These are phyloP conservation scores for Hypocreales sp. DNA, from an alignment of 2,329 filamentous ascomycete genomes.

Conservation along the genomic window DNA sequence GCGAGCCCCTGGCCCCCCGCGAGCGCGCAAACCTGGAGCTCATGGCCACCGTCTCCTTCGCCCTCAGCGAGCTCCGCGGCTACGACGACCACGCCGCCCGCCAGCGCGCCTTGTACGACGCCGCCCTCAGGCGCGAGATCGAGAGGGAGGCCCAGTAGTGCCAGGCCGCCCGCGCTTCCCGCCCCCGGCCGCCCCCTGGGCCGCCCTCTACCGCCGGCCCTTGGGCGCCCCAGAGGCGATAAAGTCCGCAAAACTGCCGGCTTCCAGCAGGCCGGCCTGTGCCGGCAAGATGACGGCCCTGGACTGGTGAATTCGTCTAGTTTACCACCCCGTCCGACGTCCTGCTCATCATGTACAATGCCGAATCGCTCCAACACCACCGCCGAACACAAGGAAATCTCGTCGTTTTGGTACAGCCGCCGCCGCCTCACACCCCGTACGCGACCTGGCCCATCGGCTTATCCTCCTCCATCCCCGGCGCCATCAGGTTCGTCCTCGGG, in stretches of 20 bases:
- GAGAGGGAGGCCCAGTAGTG: constrained; percentile 3
- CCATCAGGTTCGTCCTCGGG: constrained; percentile 66
- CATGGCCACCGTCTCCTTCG: constrained; percentile 7
- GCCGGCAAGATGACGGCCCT: too few species aligned
- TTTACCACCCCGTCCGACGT: constrained; percentile 7
- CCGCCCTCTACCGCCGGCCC: background rate
- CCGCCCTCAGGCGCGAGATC: constrained; percentile 9
- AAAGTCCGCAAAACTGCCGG: too few species aligned
- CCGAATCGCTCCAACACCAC: constrained; percentile 8
- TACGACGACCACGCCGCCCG: constrained; percentile 10
- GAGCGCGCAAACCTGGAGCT: constrained; percentile 8
- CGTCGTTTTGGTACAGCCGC: constrained; percentile 19
- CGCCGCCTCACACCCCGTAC: constrained; percentile 32
- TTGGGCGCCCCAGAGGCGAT: too few species aligned
- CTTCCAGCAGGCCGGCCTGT: too few species aligned
- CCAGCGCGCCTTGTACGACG: constrained; percentile 6
- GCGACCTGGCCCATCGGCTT: constrained; percentile 45
- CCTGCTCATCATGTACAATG: constrained; percentile 24
- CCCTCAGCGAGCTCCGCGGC: constrained; percentile 6
- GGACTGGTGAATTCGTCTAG: too few species aligned
- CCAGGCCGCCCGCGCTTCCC: background rate
- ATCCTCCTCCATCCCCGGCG: constrained; percentile 49
- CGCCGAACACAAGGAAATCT: constrained; percentile 15
- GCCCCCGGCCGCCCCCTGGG: background rate
- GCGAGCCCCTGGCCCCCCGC: constrained; percentile 5